Evolutionary conservation across 805 yeast genomes (phyloP), one percentile per base, ranked within the genome.

Genomic region (Metschnikowia lunata): DNA sequence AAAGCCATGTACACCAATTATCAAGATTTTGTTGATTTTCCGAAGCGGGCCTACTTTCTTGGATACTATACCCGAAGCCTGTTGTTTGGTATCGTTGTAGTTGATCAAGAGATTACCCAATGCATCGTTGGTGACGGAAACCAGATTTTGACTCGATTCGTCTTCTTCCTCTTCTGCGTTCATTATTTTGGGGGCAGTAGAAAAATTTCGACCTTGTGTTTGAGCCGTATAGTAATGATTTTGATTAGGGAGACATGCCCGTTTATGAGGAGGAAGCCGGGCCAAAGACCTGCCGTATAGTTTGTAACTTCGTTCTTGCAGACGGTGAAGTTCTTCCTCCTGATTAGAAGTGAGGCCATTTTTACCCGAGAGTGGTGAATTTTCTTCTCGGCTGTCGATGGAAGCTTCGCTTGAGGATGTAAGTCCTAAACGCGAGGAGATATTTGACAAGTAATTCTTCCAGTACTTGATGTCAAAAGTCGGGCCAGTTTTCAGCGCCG

Each of bases 1-100:
- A 58, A 90, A 91, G 0, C 99, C 99, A 66, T 91, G 99, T 1
- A 91, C 90, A 0, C 99, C 99, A 46, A 91, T 80, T 30, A 93
- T 84, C 28, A 91, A 74, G 0, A 86, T 86, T 50, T 81, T 79
- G 45, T 78, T 76, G 43, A 78, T 65, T 37, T 54, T 55, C n/a
- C 38, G 45, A 26, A 68, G 57, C 3, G 67, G 63, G 1, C 64
- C 62, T 8, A 63, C 42, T 37, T 58, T 61, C 30, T 59, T 62
- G 4, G 23, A 18, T 3, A 18, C 23, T 5, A 18, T 5, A 6
- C 58, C 51, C 2, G 64, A 54, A 2, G 66, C 51, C 18, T 50
- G 56, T 0, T 62, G 44, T 40, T 28, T 42, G 30, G 23, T 26
- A 18, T 43, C 40, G 7, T 39, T 23, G 18, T 36, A 26, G 48